phyloP scores from a whole-genome alignment of 768 basidiomycete genomes.

The Tricholoma terreum region DNA sequence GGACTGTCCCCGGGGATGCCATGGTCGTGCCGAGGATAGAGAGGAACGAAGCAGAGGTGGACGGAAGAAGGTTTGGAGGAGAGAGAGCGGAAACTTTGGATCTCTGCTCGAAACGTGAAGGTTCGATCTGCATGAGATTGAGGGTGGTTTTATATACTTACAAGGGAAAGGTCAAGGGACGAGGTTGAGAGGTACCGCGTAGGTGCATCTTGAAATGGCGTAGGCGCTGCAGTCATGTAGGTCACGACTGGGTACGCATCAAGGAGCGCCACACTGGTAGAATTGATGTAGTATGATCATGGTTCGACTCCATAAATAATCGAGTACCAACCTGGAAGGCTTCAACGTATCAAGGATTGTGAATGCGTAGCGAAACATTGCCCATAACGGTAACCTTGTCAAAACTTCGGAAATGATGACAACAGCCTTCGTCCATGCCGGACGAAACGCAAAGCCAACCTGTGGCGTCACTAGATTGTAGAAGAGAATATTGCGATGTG shows the following conservation, averaged over 20 bases:
- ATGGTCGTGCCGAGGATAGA: slow-evolving; percentile 28
- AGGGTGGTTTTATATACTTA: slow-evolving; percentile 11
- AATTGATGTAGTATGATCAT: neutral
- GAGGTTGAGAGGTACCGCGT: slow-evolving; percentile 48
- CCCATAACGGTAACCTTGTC: slow-evolving; percentile 45
- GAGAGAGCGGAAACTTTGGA: slow-evolving; percentile 36
- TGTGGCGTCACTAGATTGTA: slow-evolving; percentile 16
- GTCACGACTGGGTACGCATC: slow-evolving; percentile 50
- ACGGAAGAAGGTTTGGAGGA: slow-evolving; percentile 57
- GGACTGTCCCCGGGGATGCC: slow-evolving; percentile 24
- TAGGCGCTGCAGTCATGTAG: slow-evolving; percentile 40
- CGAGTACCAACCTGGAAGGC: slow-evolving; percentile 42
- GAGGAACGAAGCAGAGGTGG: slow-evolving; percentile 53
- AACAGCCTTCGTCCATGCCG: slow-evolving; percentile 43
- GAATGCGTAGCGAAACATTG: slow-evolving; percentile 48
- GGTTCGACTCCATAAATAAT: neutral
- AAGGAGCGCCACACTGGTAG: slow-evolving; percentile 43
- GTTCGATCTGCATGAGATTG: neutral
- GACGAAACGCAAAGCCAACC: slow-evolving; percentile 51
- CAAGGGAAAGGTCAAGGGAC: slow-evolving; percentile 15
- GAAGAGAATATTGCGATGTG: neutral
- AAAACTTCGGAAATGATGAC: slow-evolving; percentile 54
- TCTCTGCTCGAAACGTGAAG: slow-evolving; percentile 26
- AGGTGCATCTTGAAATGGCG: slow-evolving; percentile 42
- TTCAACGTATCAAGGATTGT: slow-evolving; percentile 39